phyloP scores from a whole-genome alignment of 1,284 basidiomycete species.

The Leccinum brunneo-olivaceum region DNA sequence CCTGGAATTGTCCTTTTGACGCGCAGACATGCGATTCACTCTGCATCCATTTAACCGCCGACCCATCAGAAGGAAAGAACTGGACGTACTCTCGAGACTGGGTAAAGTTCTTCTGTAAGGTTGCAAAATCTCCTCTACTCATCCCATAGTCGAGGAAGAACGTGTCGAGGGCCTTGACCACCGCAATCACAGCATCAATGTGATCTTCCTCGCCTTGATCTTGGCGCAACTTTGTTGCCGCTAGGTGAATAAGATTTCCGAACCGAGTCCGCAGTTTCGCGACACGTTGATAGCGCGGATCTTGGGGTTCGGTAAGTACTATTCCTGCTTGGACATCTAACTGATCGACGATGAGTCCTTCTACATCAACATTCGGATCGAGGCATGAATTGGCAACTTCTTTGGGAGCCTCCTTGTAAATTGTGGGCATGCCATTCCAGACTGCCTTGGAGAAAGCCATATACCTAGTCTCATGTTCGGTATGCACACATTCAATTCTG shows the following conservation, averaged over 20 bases:
- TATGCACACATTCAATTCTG: not conserved
- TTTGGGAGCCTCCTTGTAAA: conserved; percentile 57
- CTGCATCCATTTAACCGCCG: conserved; percentile 30
- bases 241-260: conserved; percentile 65
- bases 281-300: conserved; percentile 70
- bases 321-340: conserved; percentile 68
- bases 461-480: conserved; percentile 37
- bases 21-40: conserved; percentile 59
- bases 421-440: conserved; percentile 68
- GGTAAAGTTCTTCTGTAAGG: conserved; percentile 62
- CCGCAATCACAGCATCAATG: conserved; percentile 78
- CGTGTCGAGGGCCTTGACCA: conserved; percentile 67
- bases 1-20: conserved; percentile 71
- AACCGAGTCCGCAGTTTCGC: conserved; percentile 57
- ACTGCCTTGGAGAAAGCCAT: conserved; percentile 58
- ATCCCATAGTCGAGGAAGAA: conserved; percentile 73
- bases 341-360: conserved; percentile 57
- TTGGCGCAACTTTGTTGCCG: conserved; percentile 60
- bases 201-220: conserved; percentile 73
- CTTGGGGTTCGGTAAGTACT: conserved; percentile 71
- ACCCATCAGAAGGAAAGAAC: not conserved
- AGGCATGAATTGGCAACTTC: conserved; percentile 49
- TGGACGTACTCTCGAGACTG: conserved; percentile 61
- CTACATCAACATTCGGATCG: conserved; percentile 55
- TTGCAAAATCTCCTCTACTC: conserved; percentile 50